Evolutionary conservation across 495 filamentous ascomycete species (phyloP), one percentile per base, ranked within the genome.

Genomic region (Hypoxylon fuscum): DNA sequence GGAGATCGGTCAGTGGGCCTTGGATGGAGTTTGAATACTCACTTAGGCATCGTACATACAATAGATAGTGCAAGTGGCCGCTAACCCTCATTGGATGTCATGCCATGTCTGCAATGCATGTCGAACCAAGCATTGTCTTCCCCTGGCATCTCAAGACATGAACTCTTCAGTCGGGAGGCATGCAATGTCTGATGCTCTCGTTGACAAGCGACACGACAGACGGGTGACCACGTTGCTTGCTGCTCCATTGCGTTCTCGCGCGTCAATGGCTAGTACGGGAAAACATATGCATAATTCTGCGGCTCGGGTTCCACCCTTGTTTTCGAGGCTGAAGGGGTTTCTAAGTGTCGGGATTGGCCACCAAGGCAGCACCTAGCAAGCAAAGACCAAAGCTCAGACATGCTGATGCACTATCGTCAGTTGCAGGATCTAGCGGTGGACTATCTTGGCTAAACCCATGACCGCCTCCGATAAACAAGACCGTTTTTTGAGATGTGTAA

Each of bases 131-230:
- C 20, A 18, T 43, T 49, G 41, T 47, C 38, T 52, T 45, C 51
- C 55, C 62, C 56, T 60, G n/a, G 56, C 46, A 25, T 57, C 56
- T 48, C 21, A 53, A 8, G 25, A 27, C 17, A 32, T 60, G 15
- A 8, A 53, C 35, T 42, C 12, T 56, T 34, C 52, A 34, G 32
- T 52, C 31, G 46, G 48, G 41, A 22, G 22, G n/a, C n/a, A n/a
- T n/a, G 55, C 35, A 45, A 51, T 64, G 44, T 37, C 51, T 34
- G 31, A 55, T 46, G 32, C 40, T 46, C 45, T 27, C 31, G 34
- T 31, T 57, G 41, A 42, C 53, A 66, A 61, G 57, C 56, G 63
- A 58, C 63, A 66, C 63, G 63, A 58, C 52, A 66, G 56, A 57
- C 47, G 52, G 63, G 57, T 51, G 57, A 54, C 57, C 63, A 66